Percentiles rank a stretch among this genome's conserved stretches.
Evolutionary conservation across 2,329 filamentous ascomycete genomes (phyloP).

Genomic region (Xylaria sp.): DNA sequence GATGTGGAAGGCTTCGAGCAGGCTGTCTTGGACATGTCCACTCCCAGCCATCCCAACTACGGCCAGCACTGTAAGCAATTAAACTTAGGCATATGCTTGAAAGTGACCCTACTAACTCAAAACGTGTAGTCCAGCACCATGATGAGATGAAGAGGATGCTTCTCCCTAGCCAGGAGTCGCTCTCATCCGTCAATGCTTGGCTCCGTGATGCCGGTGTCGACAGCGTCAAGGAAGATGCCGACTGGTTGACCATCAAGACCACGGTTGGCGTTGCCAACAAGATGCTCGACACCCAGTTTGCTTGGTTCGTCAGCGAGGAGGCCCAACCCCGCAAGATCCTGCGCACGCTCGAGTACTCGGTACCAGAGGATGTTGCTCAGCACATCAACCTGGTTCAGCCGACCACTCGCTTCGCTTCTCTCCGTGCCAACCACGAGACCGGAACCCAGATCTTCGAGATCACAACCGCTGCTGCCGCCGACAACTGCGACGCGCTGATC

Average conservation of each 20-base stretch:
- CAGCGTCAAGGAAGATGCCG: slow-evolving; percentile 37
- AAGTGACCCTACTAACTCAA: not conserved
- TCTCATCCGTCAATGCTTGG: slow-evolving; percentile 39
- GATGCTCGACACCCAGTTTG: slow-evolving; percentile 40
- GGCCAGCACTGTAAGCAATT: slow-evolving; percentile 40
- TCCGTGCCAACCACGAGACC: slow-evolving; percentile 39
- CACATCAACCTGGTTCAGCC: slow-evolving; percentile 42
- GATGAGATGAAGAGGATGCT: slow-evolving; percentile 45
- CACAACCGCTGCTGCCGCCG: slow-evolving; percentile 6
- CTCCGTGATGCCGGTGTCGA: slow-evolving; percentile 36
- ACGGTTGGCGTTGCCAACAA: slow-evolving; percentile 41
- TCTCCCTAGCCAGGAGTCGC: slow-evolving; percentile 39
- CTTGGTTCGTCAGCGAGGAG: slow-evolving; percentile 40
- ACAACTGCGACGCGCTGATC: slow-evolving; percentile 37
- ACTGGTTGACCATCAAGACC: slow-evolving; percentile 41
- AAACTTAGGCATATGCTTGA: not conserved
- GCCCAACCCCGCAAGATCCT: slow-evolving; percentile 36
- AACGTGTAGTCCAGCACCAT: slow-evolving; percentile 36
- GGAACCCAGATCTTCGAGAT: slow-evolving; percentile 24
- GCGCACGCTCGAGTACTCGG: slow-evolving; percentile 40
- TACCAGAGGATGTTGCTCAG: slow-evolving; percentile 33
- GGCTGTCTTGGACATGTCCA: slow-evolving; percentile 42
- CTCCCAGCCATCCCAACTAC: slow-evolving; percentile 38
- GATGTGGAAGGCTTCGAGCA: slow-evolving; percentile 41
- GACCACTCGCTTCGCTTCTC: slow-evolving; percentile 38